These are phyloP conservation scores for Kurtzmaniella quercitrusa DNA, from an alignment of 1,139 yeast genomes.

Conservation along the genomic window DNA sequence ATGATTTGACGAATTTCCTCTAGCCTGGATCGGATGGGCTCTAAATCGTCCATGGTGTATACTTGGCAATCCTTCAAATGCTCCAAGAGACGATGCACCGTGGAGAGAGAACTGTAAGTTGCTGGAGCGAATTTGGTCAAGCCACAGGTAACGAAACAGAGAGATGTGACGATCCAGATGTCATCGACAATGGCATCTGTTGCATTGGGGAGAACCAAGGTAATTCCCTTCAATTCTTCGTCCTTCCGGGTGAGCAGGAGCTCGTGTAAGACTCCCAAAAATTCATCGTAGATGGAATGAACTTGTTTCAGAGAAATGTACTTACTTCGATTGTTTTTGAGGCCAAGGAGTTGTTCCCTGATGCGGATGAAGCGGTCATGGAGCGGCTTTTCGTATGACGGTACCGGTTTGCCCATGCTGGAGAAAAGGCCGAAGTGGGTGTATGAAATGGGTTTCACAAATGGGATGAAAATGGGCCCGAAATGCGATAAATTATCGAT, in stretches of 20 bases:
- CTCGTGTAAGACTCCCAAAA: slow-evolving; percentile 47
- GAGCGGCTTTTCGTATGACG: slow-evolving; percentile 49
- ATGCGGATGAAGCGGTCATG: slow-evolving; percentile 44
- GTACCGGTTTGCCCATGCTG: slow-evolving; percentile 22
- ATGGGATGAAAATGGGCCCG: too few relatives aligned
- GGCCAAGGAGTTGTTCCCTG: slow-evolving; percentile 46
- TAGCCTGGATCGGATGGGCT: slow-evolving; percentile 69
- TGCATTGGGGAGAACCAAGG: slow-evolving; percentile 31
- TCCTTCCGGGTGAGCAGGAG: slow-evolving; percentile 46
- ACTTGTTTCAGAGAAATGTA: slow-evolving; percentile 65
- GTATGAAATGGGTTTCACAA: not conserved
- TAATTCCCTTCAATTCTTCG: slow-evolving; percentile 44
- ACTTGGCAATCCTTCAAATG: slow-evolving; percentile 79
- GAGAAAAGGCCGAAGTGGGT: not conserved
- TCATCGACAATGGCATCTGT: slow-evolving; percentile 82
- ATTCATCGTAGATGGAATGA: slow-evolving; percentile 48
- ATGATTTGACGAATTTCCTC: slow-evolving; percentile 65
- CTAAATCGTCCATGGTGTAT: slow-evolving; percentile 77
- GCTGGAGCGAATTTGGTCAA: slow-evolving; percentile 88
- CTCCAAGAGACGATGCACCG: slow-evolving; percentile 75
- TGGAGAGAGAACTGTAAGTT: slow-evolving; percentile 80
- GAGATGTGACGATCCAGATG: slow-evolving; percentile 77
- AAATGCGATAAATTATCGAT: not conserved
- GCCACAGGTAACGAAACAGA: slow-evolving; percentile 89
- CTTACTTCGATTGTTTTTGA: slow-evolving; percentile 62